A percentile compares a stretch with the other conserved stretches of the same genome.
Evolutionary conservation across 768 basidiomycete genomes (phyloP).

Genomic region (Baorangia bicolor): DNA sequence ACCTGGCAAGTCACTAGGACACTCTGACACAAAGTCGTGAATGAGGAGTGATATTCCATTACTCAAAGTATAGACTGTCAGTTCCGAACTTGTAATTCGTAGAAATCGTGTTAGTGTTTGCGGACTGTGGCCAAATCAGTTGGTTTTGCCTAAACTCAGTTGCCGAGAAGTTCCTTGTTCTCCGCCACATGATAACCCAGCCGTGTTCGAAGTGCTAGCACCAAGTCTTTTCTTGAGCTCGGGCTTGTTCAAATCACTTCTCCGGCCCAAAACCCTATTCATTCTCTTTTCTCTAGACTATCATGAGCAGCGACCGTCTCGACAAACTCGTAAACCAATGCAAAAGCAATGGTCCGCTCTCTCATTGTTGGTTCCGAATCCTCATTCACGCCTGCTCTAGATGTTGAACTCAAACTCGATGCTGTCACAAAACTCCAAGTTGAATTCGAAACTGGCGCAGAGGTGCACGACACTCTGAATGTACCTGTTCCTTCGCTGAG

Average conservation of each 20-base stretch:
- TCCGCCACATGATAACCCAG: conserved; percentile 21
- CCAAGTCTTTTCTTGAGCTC: conserved; percentile 21
- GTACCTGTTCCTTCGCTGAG: conserved; percentile 14
- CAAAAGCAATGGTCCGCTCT: conserved; percentile 57
- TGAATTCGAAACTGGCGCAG: conserved; percentile 66
- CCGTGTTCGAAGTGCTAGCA: conserved; percentile 9
- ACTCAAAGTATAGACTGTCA: not conserved
- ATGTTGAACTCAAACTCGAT: conserved; percentile 79
- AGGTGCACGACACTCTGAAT: conserved; percentile 46
- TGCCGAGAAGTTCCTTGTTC: conserved; percentile 11
- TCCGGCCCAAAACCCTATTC: conserved; percentile 7
- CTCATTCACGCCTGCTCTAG: conserved; percentile 37
- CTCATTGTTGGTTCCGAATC: conserved; percentile 3
- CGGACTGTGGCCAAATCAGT: not conserved
- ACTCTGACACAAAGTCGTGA: conserved; percentile 68
- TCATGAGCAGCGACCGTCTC: conserved; percentile 55
- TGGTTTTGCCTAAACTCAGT: not conserved
- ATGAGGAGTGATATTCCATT: not conserved
- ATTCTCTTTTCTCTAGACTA: conserved; percentile 22
- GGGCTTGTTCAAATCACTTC: conserved; percentile 19
- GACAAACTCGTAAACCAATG: conserved; percentile 64
- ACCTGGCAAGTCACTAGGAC: conserved; percentile 80
- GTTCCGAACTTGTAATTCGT: conserved; percentile 3
- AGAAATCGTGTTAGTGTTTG: conserved; percentile 3
- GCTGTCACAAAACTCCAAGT: conserved; percentile 75